Evolutionary conservation across 768 basidiomycete genomes (phyloP), one percentile per base, ranked within the genome.

Genomic region (Collybia sp.): DNA sequence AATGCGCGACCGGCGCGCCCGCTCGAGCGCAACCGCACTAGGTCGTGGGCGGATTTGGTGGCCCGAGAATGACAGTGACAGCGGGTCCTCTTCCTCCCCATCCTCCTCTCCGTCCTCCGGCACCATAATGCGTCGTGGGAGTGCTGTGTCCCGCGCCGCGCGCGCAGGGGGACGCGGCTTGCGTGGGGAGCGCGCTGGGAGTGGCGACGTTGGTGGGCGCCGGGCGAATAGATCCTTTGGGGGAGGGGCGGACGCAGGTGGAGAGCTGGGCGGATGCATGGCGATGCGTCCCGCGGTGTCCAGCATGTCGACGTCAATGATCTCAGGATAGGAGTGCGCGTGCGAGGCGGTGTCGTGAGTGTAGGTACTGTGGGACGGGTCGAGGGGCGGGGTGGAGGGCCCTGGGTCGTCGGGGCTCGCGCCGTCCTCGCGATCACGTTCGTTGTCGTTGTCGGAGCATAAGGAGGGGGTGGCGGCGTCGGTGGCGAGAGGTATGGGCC

Each of bases 381-480:
- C 30, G 16, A 55, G 57, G 47, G 65, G 76, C 36, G 83, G 82
- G 1, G 82, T 82, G 5, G 76, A 75, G 1, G 73, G 75, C 3
- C 70, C 71, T 5, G 64, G 61, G 40, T 81, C 80, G 33, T 79
- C 75, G 4, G 69, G 69, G 42, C 69, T 71, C 1, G 63, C 67
- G 30, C 76, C 76, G 30, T 77, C 71, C 12, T 75, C 75, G 42
- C 65, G 64, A 33, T 82, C 69, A 30, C 52, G 44, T n/a, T 70
- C 84, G 47, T 85, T 83, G 15, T 70, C 84, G 47, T 85, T 83
- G 57, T 89, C 87, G 2, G 87, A 88, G 54, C 79, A 84, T 12
- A 89, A 67, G 0, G 85, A 88, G 0, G 87, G 87, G 0, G 87
- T 89, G 6, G 76, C 71, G 47, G 54, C 71, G 45, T 69, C 63